Percentiles rank a stretch among this genome's conserved stretches.
Evolutionary conservation across 2,329 filamentous ascomycete species (phyloP).

Genomic region (Plenodomus lindquistii): DNA sequence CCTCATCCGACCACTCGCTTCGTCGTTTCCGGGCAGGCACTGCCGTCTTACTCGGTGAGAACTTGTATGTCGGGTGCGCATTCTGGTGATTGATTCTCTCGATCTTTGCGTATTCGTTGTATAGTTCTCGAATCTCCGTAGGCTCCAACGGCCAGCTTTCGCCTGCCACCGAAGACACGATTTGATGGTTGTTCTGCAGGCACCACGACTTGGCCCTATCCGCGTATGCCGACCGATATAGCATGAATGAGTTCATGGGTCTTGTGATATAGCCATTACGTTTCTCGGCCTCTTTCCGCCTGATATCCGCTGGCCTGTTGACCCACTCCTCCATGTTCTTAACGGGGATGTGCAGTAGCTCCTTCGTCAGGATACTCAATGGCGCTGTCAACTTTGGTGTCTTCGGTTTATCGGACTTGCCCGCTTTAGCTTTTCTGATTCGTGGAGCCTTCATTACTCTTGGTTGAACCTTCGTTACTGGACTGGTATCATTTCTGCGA

Average conservation of each 20-base stretch:
- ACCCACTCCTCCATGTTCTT: conserved; percentile 82
- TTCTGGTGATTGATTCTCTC: conserved; percentile 83
- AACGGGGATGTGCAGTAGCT: conserved; percentile 64
- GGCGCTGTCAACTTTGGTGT: conserved; percentile 65
- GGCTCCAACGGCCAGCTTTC: conserved; percentile 84
- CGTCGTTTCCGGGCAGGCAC: conserved; percentile 54
- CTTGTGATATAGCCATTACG: conserved; percentile 81
- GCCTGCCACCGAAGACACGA: conserved; percentile 86
- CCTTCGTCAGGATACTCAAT: conserved; percentile 70
- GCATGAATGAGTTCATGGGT: conserved; percentile 97
- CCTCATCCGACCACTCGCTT: conserved; percentile 43
- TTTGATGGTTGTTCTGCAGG: conserved; percentile 87
- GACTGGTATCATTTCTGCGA: conserved; percentile 21
- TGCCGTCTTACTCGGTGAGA: conserved; percentile 76
- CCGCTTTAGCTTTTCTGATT: conserved; percentile 50
- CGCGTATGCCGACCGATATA: conserved; percentile 92
- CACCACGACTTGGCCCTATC: conserved; percentile 82
- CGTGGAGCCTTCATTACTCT: conserved; percentile 27
- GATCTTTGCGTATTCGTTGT: conserved; percentile 75
- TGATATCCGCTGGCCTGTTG: conserved; percentile 67
- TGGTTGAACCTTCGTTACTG: conserved; percentile 24
- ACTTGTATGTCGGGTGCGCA: conserved; percentile 92
- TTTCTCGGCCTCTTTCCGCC: conserved; percentile 69
- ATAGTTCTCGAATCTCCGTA: conserved; percentile 71
- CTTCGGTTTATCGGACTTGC: conserved; percentile 50